Conservation (phyloP, 805 yeast genomes). For the Wickerhamiella alocasiicola region DNA sequence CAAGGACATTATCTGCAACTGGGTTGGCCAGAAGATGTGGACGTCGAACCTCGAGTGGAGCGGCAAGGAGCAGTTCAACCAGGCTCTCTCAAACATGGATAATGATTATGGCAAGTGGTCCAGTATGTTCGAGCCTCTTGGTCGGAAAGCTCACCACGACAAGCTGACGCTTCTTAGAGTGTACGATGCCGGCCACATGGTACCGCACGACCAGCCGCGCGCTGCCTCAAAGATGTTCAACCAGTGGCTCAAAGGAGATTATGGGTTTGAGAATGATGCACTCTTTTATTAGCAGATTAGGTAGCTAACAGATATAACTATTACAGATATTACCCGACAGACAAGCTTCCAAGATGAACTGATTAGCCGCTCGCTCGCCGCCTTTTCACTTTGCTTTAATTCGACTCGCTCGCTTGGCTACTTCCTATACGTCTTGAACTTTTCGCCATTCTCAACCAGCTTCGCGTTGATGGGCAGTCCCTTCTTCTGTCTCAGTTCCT, state of each 20-base stretch:
- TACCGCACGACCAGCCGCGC: constrained; percentile 79
- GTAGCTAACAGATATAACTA: no score
- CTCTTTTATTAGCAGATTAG: no score
- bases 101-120: constrained; percentile 32
- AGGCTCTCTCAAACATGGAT: constrained; percentile 26
- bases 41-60: constrained; percentile 57
- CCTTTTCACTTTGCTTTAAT: no score
- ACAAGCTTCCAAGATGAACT: no score
- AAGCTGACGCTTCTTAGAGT: constrained; percentile 72
- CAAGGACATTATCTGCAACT: constrained; percentile 90
- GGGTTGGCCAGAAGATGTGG: constrained; percentile 94
- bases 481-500: constrained; percentile 66
- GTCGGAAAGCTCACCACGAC: constrained; percentile 62
- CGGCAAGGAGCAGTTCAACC: constrained; percentile 42
- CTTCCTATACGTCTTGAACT: constrained; percentile 5
- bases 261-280: no score
- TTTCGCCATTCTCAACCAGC: constrained; percentile 77
- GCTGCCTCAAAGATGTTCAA: constrained; percentile 68
- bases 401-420: no score
- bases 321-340: no score
- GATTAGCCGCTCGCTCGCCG: no score
- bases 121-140: no score
- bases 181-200: constrained; percentile 93
- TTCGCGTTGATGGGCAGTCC: constrained; percentile 85
- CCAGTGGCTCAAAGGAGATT: constrained; percentile 71